Base-by-base conservation (phyloP, 2,329 filamentous ascomycete species). In the Verticillium isaacii region DNA sequence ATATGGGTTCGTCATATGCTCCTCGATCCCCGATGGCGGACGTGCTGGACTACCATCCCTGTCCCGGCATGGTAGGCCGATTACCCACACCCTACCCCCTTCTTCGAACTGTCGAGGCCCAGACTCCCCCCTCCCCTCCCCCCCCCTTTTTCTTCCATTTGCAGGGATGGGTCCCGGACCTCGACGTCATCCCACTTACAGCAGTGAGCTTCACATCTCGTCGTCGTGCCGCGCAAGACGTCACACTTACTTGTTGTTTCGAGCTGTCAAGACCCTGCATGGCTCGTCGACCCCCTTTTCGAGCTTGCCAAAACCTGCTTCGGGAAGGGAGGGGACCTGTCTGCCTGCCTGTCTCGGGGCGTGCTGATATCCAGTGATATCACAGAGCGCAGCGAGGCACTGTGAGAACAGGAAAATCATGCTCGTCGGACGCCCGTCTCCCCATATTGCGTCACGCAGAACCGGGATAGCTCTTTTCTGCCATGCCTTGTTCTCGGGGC, bases 291-390 rank as follows among this genome's bases (percentile, higher is more conserved):
- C 58, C 58, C 58, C 34, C 36, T 23, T 19, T 32, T 34, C 36
- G 32, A 3, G 23, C 32, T 50, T 25, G n/a, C 25, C 37, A 55
- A 60, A 60, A 60, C 58, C 58, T 60, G 58, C 36, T 60, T 50
- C 34, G 17, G 15, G 29, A 29, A 14, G 36, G 23, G 11, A 32
- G 23, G n/a, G 7, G 37, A 45, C 9, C 12, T 36, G 34, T 25
- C 11, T 50, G n/a, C 45, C 41, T 12, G 19, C 5, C 45, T 23
- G 39, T 8, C 39, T 14, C 7, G 45, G 45, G 45, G 45, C 19
- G 45, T 50, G 45, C 19, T 50, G 45, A 58, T 55, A 45, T 56
- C 52, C 29, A 56, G 62, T 65, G 62, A 64, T 62, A 65, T 64
- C 64, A 65, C 60, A 62, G 56, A 57, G 58, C 60, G 19, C 32